Conservation (phyloP, 345 rosid genomes). For the Excoecaria cochinchinensis region DNA sequence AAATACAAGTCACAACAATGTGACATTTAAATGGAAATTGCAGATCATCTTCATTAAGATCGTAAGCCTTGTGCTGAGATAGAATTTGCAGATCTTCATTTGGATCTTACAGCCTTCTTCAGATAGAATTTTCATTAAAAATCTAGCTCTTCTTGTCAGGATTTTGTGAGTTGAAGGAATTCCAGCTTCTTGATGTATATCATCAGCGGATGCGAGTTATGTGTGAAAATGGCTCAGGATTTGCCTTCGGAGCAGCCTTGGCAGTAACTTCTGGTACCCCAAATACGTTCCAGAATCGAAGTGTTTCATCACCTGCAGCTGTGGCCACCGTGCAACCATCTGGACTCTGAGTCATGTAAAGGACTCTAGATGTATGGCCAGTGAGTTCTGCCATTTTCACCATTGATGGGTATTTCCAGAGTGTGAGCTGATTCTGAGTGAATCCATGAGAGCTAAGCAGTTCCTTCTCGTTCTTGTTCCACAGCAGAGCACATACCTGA, state of each 20-base stretch:
- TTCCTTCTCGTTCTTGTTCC: constrained; percentile 56
- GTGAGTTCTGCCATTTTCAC: constrained; percentile 48
- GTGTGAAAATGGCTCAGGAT: constrained; percentile 52
- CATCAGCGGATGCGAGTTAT: constrained; percentile 55
- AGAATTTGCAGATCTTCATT: not conserved
- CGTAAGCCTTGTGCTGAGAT: not conserved
- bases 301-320: constrained; percentile 75
- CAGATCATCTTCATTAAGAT: no score
- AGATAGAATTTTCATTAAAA: no score
- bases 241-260: constrained; percentile 48
- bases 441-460: constrained; percentile 56
- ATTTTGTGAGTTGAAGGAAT: no score
- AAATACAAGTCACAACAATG: not conserved
- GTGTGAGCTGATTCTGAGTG: constrained; percentile 43
- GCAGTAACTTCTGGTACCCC: constrained; percentile 59
- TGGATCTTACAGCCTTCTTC: not conserved
- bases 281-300: constrained; percentile 72
- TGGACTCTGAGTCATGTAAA: constrained; percentile 67
- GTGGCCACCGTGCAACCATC: constrained; percentile 76
- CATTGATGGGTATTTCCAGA: constrained; percentile 59
- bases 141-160: no score
- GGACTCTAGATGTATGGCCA: constrained; percentile 51
- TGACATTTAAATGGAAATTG: not conserved
- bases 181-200: constrained; percentile 4
- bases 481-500: constrained; percentile 47